Base-by-base conservation (phyloP, 2,329 filamentous ascomycete genomes). In the Fusarium hostae region DNA sequence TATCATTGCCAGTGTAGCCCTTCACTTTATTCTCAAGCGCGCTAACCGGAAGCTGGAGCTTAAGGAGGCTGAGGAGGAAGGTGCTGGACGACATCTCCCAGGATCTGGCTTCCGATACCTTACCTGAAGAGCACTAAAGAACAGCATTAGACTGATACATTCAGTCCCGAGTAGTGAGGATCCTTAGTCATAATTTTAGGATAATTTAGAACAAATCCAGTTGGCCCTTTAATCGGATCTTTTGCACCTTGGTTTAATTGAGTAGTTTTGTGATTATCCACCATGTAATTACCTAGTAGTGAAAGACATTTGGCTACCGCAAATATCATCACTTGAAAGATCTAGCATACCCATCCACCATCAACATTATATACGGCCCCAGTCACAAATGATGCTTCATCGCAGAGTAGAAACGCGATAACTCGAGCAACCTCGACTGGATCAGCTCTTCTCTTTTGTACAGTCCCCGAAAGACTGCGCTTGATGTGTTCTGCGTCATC, bases 291-390 rank as follows among this genome's bases (percentile, higher is more conserved):
- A 24, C 24, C 24, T 24, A 24, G 24, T 24, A 24, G 24, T 32
- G 32, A 15, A 32, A 32, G 32, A 15, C 13, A 32, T 8, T 2
- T 32, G 13, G 12, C 32, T 15, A 15, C 32, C 6, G 32, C 32
- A 35, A 9, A 35, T 18, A 18, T 2, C 9, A 35, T 18, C 34
- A 24, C 24, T 18, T 16, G 34, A 3, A 13, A 32, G 2, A 12
- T 13, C 16, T 18, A 76, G 6, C 70, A 77, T 2, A 75, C 59
- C 72, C 67, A 77, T 13, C 81, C 83, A 18, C 83, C 83, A 57
- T 85, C 83, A 3, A 84, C 81, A 20, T 79, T 79, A 32, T 84
- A 84, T 26, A 75, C 65, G 7, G 70, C 72, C 0, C 76, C 77
- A 5, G 72, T 78, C 2, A 77, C 70, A 41, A 76, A 78, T 0